Conservation (phyloP, 768 basidiomycete species). For the Mrakia gelida region DNA sequence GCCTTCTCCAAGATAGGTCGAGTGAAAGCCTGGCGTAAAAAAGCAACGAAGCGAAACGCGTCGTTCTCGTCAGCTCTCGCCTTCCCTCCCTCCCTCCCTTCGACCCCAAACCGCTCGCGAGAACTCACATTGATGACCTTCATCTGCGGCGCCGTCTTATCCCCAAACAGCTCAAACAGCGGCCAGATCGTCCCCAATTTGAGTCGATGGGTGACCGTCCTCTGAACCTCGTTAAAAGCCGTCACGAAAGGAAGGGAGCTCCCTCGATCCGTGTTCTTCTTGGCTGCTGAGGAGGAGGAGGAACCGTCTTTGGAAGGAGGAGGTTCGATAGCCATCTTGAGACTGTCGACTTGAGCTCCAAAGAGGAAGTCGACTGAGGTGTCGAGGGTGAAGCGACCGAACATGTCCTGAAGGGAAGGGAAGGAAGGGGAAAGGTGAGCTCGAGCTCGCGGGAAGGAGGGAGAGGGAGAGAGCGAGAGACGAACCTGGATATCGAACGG, state of each 20-base stretch:
- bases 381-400: constrained; percentile 63
- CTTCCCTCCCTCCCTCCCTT: neutral
- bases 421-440: neutral
- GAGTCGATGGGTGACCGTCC: constrained; percentile 46
- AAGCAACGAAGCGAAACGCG: neutral
- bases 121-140: constrained; percentile 47
- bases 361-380: constrained; percentile 70
- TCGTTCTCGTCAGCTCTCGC: neutral
- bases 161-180: constrained; percentile 48
- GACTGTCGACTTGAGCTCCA: constrained; percentile 63
- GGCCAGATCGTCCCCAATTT: constrained; percentile 51
- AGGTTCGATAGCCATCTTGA: neutral
- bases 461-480: constrained; percentile 44
- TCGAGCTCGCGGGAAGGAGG: constrained; percentile 37
- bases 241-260: constrained; percentile 54
- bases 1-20: constrained; percentile 17
- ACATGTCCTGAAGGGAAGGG: constrained; percentile 55
- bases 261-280: constrained; percentile 50
- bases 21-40: neutral
- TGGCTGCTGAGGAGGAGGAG: neutral
- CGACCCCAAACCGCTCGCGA: neutral
- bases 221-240: constrained; percentile 55
- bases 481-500: constrained; percentile 58
- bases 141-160: constrained; percentile 46
- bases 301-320: constrained; percentile 44